Evolutionary conservation across 2,329 filamentous ascomycete species (phyloP), one percentile per base, ranked within the genome.

Genomic region (Claviceps citrina): DNA sequence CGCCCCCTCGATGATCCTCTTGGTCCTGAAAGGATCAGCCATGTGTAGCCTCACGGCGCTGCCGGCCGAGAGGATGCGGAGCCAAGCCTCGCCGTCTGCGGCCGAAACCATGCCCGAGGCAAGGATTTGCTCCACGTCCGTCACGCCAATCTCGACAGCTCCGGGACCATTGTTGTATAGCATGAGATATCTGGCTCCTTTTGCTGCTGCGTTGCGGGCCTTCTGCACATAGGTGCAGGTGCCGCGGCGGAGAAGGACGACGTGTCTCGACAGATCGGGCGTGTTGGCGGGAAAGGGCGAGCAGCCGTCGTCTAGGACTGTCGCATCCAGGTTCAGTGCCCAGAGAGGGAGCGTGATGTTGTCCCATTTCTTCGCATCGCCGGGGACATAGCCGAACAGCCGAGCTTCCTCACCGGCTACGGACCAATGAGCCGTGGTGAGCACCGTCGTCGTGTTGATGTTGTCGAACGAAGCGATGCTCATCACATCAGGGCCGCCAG

Each of bases 151-250:
- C 8, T 24, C 22, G 22, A 5, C 22, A 5, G n/a, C 13, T 18
- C 16, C 60, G 4, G 49, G 46, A 19, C 42, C 45, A 45, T 70
- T 73, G 61, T 78, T 78, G 56, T 78, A 80, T 49, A 76, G 60
- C 49, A 80, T 57, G 41, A 81, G 55, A 46, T 77, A 77, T 50
- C 68, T 66, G 37, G 72, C 76, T 7, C 76, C 76, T 33, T 63
- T 63, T 5, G 4, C 57, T 18, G 43, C 39, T 15, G 35, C 38
- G 22, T 43, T 38, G 1, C 15, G 18, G 5, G 28, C 38, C 26
- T 41, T 40, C 18, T 22, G 22, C 3, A 8, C 12, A 7, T 19
- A 49, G 1, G 62, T 62, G 51, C 71, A 76, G 24, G 55, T 64
- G 40, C 71, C 71, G 22, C 69, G 64, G 31, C 68, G 68, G 36